phyloP scores from a whole-genome alignment of 176 grass and related monocot species.

The Areca catechu region DNA sequence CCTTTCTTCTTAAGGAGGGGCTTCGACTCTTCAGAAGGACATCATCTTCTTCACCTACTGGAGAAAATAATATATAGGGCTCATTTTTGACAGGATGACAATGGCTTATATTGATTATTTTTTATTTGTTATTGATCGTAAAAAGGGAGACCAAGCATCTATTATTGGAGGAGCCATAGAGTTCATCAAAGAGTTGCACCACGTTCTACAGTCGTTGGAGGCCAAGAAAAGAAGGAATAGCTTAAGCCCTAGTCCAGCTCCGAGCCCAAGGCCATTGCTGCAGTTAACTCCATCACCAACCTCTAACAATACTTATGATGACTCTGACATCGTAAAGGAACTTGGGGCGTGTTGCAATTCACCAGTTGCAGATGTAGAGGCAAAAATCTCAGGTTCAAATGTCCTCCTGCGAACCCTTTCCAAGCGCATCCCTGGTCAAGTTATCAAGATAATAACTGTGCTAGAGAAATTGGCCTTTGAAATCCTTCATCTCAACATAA shows the following conservation, averaged over 20 bases:
- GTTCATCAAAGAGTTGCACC: conserved; percentile 86
- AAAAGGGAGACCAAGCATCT: conserved; percentile 80
- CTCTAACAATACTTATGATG: conserved; percentile 8
- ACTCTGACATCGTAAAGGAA: conserved; percentile 35
- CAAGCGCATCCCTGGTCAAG: conserved; percentile 52
- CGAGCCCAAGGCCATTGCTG: conserved; percentile 23
- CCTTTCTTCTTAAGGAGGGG: no score
- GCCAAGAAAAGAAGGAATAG: conserved; percentile 64
- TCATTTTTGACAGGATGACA: no score
- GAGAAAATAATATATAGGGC: no score
- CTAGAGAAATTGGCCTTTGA: conserved; percentile 73
- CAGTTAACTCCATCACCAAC: conserved; percentile 52
- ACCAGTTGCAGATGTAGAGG: conserved; percentile 71
- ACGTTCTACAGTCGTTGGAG: conserved; percentile 65
- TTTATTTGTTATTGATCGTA: no score
- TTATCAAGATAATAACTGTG: conserved; percentile 43
- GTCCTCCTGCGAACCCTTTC: conserved; percentile 81
- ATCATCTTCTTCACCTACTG: no score
- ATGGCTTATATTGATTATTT: no score
- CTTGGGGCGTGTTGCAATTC: conserved; percentile 93
- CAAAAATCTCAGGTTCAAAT: conserved; percentile 76
- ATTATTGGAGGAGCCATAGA: conserved; percentile 94
- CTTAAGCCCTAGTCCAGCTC: conserved; percentile 31
- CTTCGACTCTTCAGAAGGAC: no score
- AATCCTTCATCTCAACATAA: conserved; percentile 89